Base-by-base conservation (phyloP, 2,329 filamentous ascomycete species). In the Trichothecium roseum region DNA sequence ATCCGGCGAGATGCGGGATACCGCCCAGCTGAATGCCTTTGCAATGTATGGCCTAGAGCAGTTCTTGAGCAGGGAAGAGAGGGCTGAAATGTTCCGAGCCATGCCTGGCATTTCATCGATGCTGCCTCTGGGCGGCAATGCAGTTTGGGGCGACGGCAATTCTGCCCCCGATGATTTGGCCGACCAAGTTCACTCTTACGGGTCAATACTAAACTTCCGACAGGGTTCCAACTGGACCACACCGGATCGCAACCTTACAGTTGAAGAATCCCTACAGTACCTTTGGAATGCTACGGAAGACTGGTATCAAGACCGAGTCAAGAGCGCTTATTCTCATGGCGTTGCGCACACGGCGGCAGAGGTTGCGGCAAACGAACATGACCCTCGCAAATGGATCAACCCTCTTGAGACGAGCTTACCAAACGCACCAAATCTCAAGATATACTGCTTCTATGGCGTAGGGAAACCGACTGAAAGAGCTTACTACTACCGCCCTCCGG, bases 91-190 rank as follows among this genome's bases (percentile, higher is more conserved):
- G 30, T 94, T 98, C 65, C 79, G 91, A 35, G 85, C 87, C 30
- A 96, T 98, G 89, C 91, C 91, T 0, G 91, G 91, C 6, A 84
- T 95, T 40, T 93, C 84, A 6, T 91, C 85, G 32, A 98, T 98
- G 91, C 71, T 98, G 1, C 91, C 91, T 5, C 85, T 95, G 30
- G 91, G 91, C 24, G 91, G 91, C 17, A 78, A 94, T 39, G 83
- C 83, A 1, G 79, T 98, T n/a, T 98, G 91, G 91, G 91, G 91
- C 13, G 88, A 94, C 49, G 57, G 74, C 20, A 80, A 79, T 6
- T 86, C 84, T 68, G 91, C 91, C 0, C 91, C 91, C 0, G 91
- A 98, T 49, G 91, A 98, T 52, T 56, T 62, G 26, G 79, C 81
- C 0, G 81, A 72, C 3, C 85, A 93, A 50, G 72, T 72, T 18